Base-by-base conservation (phyloP, 805 yeast genomes). In the Starmerella ratchasimensis region DNA sequence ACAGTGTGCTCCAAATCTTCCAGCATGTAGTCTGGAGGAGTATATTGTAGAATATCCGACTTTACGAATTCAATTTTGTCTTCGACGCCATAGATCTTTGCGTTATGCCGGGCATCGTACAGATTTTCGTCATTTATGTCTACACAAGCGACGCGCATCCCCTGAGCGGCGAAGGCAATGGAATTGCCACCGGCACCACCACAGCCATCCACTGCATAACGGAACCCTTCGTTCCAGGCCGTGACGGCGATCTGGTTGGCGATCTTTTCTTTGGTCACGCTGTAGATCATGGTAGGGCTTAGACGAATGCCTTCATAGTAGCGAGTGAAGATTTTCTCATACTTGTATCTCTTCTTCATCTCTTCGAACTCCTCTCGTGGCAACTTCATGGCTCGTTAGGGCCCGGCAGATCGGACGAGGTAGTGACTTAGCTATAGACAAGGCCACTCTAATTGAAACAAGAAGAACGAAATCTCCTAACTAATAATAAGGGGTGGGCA, bases 101-200 rank as follows among this genome's bases (percentile, higher is more conserved):
- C 68, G 50, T 84, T 84, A 49, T 74, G 71, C 22, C 26, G 28
- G 2, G 62, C 60, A 20, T 54, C 50, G 23, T 30, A 39, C 15
- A 36, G 16, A 4, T 47, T 51, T 5, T 38, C 39, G 5, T 31
- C 33, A 17, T 54, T 47, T 14, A 45, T 33, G 7, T 59, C 63
- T 14, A 55, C 47, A 33, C 41, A 47, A 3, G 44, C 39, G 3
- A 50, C 56, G 5, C 36, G 33, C 26, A 45, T 26, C n/a, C 56
- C 80, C 6, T 24, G 53, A 45, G 38, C 62, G 50, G 33, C 86
- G 55, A 84, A 71, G 48, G 81, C 93, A 17, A 81, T 77, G 1
- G 80, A 61, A 51, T 82, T 82, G 0, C 94, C 94, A 1, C 93
- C 94, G 1, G 84, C 94, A 0, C 94, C 94, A 46, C 88, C 75